Conservation (phyloP, 345 rosid species). For the Rhodamnia rubescens region DNA sequence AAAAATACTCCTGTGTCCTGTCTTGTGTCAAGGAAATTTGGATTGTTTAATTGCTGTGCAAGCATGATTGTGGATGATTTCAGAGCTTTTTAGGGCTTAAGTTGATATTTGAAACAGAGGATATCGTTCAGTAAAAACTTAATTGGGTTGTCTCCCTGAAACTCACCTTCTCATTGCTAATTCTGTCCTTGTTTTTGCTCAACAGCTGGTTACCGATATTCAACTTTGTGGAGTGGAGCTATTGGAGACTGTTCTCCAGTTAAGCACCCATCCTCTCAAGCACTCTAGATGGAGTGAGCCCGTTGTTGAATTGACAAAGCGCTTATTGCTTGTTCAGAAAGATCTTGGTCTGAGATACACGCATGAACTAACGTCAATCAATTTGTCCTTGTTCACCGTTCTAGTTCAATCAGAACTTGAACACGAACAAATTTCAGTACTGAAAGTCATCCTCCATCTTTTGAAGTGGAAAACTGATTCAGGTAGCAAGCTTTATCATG, state of each 20-base stretch:
- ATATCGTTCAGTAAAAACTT: neutral
- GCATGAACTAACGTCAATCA: constrained; percentile 36
- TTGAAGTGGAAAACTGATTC: constrained; percentile 61
- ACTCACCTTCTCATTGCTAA: neutral
- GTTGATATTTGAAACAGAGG: neutral
- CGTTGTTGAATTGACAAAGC: constrained; percentile 45
- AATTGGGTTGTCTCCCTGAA: neutral
- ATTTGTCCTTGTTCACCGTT: constrained; percentile 40
- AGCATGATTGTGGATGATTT: neutral
- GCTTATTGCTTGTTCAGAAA: constrained; percentile 48
- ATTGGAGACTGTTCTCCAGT: constrained; percentile 39
- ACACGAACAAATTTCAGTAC: constrained; percentile 63
- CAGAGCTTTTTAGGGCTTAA: neutral
- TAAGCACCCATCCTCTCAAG: constrained; percentile 22
- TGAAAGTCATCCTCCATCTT: constrained; percentile 55
- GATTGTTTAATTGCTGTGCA: neutral
- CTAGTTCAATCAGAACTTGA: constrained; percentile 65
- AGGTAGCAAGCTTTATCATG: constrained; percentile 26
- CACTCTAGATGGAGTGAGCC: constrained; percentile 28
- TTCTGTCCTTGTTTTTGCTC: constrained; percentile 3
- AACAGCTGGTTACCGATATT: constrained; percentile 38
- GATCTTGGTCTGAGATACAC: constrained; percentile 48
- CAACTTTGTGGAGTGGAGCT: constrained; percentile 53
- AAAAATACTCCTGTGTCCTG: neutral
- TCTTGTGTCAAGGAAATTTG: neutral